Evolutionary conservation across 495 filamentous ascomycete genomes (phyloP).

Genomic region (Hypomontagnella submonticulosa): DNA sequence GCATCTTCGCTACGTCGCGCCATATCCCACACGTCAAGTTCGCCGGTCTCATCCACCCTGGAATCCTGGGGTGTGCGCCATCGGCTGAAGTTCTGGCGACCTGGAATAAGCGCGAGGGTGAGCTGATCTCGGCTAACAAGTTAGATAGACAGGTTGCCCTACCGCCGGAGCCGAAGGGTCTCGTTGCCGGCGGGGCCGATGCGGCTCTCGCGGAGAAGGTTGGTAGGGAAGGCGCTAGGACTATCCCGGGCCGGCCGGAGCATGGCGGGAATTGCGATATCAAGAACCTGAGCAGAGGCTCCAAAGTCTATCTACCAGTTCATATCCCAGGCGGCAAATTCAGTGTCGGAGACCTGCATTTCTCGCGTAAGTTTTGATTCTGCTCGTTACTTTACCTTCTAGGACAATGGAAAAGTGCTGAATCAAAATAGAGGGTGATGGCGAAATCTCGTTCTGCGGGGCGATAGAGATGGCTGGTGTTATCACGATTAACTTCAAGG

Average conservation of each 20-base stretch:
- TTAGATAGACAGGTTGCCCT: slow-evolving; percentile 80
- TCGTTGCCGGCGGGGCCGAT: slow-evolving; percentile 75
- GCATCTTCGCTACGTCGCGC: slow-evolving; percentile 89
- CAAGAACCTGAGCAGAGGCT: slow-evolving; percentile 88
- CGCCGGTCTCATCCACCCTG: slow-evolving; percentile 92
- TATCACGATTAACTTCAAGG: slow-evolving; percentile 89
- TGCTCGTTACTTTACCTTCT: background rate
- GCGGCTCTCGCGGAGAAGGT: slow-evolving; percentile 75
- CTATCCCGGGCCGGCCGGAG: slow-evolving; percentile 81
- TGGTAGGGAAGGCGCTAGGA: slow-evolving; percentile 88
- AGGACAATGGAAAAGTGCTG: background rate
- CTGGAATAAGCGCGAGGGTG: slow-evolving; percentile 85
- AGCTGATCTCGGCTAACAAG: slow-evolving; percentile 76
- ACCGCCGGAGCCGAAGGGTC: slow-evolving; percentile 75
- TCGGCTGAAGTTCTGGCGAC: slow-evolving; percentile 71
- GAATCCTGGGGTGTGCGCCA: slow-evolving; percentile 92
- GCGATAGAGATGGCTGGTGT: slow-evolving; percentile 97
- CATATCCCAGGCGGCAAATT: slow-evolving; percentile 89
- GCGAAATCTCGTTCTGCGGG: slow-evolving; percentile 95
- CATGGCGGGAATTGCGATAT: slow-evolving; percentile 85
- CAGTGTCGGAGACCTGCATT: slow-evolving; percentile 91
- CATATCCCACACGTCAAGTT: slow-evolving; percentile 93
- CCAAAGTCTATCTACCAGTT: slow-evolving; percentile 89
- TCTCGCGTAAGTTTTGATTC: slow-evolving; percentile 63
- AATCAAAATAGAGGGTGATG: slow-evolving; percentile 73